phyloP scores from a whole-genome alignment of 805 yeast species.

The Cyberlindnera saturnus region DNA sequence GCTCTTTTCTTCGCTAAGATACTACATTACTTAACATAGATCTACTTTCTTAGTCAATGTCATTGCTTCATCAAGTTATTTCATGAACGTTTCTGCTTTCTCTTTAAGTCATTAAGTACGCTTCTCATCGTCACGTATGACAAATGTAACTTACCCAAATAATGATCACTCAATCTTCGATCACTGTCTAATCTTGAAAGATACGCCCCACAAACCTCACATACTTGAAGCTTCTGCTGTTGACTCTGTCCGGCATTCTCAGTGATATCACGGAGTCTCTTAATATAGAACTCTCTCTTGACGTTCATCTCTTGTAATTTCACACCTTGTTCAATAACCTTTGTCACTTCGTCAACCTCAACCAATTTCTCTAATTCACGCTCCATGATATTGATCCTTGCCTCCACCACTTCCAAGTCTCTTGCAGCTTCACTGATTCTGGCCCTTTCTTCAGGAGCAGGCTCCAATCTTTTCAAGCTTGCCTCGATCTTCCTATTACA shows the following conservation, averaged over 20 bases:
- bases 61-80: no score
- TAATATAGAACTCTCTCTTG: slow-evolving; percentile 47
- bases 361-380: slow-evolving; percentile 58
- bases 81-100: background rate
- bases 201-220: slow-evolving; percentile 86
- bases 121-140: slow-evolving; percentile 75
- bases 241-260: slow-evolving; percentile 80
- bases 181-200: slow-evolving; percentile 82
- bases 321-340: slow-evolving; percentile 44
- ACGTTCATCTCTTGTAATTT: slow-evolving; percentile 38
- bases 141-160: slow-evolving; percentile 79
- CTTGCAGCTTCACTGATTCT: slow-evolving; percentile 48
- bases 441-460: slow-evolving; percentile 67
- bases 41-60: no score
- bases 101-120: slow-evolving; percentile 21
- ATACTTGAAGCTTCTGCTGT: slow-evolving; percentile 86
- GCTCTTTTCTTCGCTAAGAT: no score
- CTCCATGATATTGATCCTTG: slow-evolving; percentile 56
- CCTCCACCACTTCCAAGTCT: slow-evolving; percentile 56
- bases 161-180: slow-evolving; percentile 83
- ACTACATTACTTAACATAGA: no score
- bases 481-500: slow-evolving; percentile 58
- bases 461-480: slow-evolving; percentile 61
- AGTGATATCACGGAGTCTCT: slow-evolving; percentile 50
- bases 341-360: slow-evolving; percentile 41